Percentiles rank a stretch among this genome's conserved stretches.
phyloP scores from a whole-genome alignment of 352 stramenopile species.

The Phytophthora constricta region DNA sequence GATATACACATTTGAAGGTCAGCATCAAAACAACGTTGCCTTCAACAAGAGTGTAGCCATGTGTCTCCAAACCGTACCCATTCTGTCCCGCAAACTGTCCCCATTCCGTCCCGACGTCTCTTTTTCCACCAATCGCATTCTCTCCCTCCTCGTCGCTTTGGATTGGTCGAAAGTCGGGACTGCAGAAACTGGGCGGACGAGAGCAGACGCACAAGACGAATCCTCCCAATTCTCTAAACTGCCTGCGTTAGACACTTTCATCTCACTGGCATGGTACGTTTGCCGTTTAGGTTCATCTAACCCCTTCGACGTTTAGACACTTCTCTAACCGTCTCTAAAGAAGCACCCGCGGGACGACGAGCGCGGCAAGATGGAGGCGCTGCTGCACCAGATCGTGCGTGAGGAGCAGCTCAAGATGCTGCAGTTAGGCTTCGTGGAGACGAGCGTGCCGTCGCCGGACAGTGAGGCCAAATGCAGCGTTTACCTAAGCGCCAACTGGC shows the following conservation, averaged over 20 bases:
- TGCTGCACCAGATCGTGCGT: conserved; percentile 85
- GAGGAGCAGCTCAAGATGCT: conserved; percentile 89
- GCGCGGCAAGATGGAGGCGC: conserved; percentile 75
- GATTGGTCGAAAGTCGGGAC: no score
- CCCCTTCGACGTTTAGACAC: not conserved
- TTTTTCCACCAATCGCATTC: no score
- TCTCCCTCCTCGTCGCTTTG: no score
- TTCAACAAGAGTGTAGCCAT: no score
- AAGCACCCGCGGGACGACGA: conserved; percentile 45
- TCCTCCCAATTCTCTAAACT: not conserved
- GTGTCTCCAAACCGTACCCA: no score
- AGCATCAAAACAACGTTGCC: no score
- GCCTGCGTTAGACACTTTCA: not conserved
- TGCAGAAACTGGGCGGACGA: no score
- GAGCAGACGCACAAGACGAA: no score
- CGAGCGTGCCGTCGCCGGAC: conserved; percentile 76
- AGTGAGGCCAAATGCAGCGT: conserved; percentile 73
- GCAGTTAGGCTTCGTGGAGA: conserved; percentile 84
- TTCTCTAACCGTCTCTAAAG: not conserved
- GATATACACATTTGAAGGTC: no score
- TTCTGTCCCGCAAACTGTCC: no score
- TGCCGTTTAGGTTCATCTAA: not conserved
- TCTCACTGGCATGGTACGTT: not conserved
- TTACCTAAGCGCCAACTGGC: conserved; percentile 87
- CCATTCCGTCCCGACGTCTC: no score